phyloP scores from a whole-genome alignment of 73 alveolate genomes.

The Blepharisma japonicum region DNA sequence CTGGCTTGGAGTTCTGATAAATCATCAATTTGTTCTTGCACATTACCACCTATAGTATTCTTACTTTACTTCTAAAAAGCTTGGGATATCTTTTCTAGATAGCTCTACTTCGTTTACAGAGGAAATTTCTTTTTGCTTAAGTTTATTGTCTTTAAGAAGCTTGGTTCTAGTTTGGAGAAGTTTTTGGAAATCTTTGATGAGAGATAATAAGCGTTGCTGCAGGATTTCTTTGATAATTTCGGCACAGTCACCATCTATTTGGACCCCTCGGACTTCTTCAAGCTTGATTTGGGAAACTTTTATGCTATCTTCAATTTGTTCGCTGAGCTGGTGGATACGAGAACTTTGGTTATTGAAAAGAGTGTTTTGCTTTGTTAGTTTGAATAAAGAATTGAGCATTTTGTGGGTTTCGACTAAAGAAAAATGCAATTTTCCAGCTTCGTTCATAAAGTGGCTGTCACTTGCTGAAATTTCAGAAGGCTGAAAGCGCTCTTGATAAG shows the following conservation, averaged over 20 bases:
- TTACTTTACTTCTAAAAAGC: conserved; percentile 5
- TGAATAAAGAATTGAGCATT: no score
- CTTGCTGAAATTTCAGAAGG: no score
- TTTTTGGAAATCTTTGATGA: background rate
- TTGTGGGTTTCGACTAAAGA: no score
- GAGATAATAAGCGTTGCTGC: background rate
- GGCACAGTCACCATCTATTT: background rate
- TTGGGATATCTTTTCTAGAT: background rate
- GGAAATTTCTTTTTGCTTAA: background rate
- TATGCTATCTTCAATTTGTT: background rate
- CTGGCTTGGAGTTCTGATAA: conserved; percentile 4
- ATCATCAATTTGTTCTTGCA: conserved; percentile 5
- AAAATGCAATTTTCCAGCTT: no score
- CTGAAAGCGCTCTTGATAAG: no score
- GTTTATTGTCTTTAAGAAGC: background rate
- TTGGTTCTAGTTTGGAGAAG: background rate
- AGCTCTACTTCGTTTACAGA: background rate
- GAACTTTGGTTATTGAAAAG: background rate
- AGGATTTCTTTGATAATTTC: background rate
- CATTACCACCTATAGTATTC: background rate
- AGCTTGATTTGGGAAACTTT: conserved; percentile 8
- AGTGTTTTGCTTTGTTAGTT: no score
- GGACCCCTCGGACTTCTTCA: background rate
- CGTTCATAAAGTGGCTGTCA: no score
- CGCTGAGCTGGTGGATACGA: background rate